Base-by-base conservation (phyloP, 2,329 filamentous ascomycete genomes). In the Clarireedia paspali region DNA sequence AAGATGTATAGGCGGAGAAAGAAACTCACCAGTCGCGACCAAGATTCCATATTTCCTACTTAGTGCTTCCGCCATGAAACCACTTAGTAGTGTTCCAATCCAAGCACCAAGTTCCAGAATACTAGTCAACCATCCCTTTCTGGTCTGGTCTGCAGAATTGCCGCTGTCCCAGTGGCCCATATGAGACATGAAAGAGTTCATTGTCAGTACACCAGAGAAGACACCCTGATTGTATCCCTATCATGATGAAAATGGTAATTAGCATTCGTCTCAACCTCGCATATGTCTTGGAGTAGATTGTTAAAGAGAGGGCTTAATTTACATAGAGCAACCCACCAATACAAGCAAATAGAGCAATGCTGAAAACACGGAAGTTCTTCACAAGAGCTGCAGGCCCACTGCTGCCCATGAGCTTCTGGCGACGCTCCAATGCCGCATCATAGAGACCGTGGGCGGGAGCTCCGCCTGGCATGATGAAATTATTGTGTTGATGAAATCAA, bases 101-200 rank as follows among this genome's bases (percentile, higher is more conserved):
- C 87, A 91, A 45, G 87, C 87, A 52, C 87, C 87, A 2, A 91
- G 78, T 67, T 90, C 86, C 26, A 91, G 80, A 60, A 89, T 89
- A 2, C 86, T 76, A 0, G 79, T 82, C 5, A 84, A 67, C 80
- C 79, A 83, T 15, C 80, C 80, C 63, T 82, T 82, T 60, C 78
- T 76, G 5, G 77, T 77, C 64, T 77, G 74, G 57, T 77, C 70
- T n/a, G 72, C 72, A 38, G 70, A 64, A 58, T 75, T 71, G 45
- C 75, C 62, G 2, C 73, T 73, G 57, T 75, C 74, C 60, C 81
- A 81, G 36, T 75, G 74, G 50, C 77, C 79, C 79, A 82, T 83
- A 57, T 83, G 62, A 2, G 69, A 64, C 60, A 77, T 71, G 58
- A 83, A 83, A 4, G 78, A 64, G 1, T 72, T 72, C 80, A 83